Percentiles rank a stretch among this genome's conserved stretches.
phyloP scores from a whole-genome alignment of 2,329 filamentous ascomycete genomes.

The Simplicillium aogashimaense region DNA sequence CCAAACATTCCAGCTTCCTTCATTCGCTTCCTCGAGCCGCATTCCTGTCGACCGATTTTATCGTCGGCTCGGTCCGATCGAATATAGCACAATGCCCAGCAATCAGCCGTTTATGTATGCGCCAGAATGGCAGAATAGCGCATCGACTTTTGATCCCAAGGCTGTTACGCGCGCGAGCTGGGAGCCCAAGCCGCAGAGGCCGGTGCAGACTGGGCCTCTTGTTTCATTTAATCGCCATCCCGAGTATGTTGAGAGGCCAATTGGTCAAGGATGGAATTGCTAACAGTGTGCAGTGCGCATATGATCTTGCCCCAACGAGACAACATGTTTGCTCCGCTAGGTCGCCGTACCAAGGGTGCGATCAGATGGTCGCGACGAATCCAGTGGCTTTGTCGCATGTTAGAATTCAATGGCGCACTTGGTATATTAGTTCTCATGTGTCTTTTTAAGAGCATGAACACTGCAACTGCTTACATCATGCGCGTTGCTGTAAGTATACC shows the following conservation, averaged over 20 bases:
- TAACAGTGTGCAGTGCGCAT: constrained; percentile 37
- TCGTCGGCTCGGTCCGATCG: too few relatives aligned
- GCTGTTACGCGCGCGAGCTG: constrained; percentile 73
- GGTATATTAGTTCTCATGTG: constrained; percentile 70
- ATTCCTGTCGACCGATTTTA: too few relatives aligned
- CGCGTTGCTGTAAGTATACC: constrained; percentile 56
- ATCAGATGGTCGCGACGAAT: constrained; percentile 60
- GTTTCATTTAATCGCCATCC: constrained; percentile 80
- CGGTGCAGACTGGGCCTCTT: constrained; percentile 64
- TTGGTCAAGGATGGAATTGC: neutral
- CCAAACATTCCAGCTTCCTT: too few relatives aligned
- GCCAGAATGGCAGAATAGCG: constrained; percentile 36
- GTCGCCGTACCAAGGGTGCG: constrained; percentile 55
- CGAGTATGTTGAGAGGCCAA: constrained; percentile 48
- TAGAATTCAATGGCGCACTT: constrained; percentile 58
- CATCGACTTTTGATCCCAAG: constrained; percentile 71
- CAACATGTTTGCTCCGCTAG: constrained; percentile 55
- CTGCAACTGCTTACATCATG: constrained; percentile 62
- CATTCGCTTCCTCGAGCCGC: neutral
- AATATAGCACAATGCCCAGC: constrained; percentile 1
- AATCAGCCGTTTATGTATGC: constrained; percentile 64
- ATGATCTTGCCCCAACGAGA: constrained; percentile 53
- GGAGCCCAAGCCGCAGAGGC: constrained; percentile 49
- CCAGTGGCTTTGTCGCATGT: constrained; percentile 58
- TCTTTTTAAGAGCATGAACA: constrained; percentile 59